Conservation (phyloP, 768 basidiomycete species). For the Porphyrellus cyaneotinctus region DNA sequence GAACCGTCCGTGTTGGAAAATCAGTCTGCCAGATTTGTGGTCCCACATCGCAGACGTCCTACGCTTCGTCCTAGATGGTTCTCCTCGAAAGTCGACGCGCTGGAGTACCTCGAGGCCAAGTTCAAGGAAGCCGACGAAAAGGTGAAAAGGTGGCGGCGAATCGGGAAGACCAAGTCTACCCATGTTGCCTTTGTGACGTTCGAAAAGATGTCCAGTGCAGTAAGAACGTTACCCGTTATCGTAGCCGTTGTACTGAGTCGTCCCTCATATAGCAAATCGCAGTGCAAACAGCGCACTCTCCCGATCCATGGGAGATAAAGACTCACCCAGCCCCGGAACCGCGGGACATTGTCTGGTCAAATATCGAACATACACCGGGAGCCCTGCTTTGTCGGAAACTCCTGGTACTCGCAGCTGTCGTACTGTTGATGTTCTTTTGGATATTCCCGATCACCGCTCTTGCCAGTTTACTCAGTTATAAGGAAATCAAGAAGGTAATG, state of each 20-base stretch:
- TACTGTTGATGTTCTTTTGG: slow-evolving; percentile 85
- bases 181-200: slow-evolving; percentile 93
- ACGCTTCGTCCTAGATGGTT: slow-evolving; percentile 75
- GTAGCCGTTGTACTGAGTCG: not conserved
- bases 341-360: slow-evolving; percentile 92
- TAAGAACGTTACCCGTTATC: slow-evolving; percentile 35
- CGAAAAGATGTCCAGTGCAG: slow-evolving; percentile 90
- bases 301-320: slow-evolving; percentile 57
- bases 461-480: slow-evolving; percentile 83
- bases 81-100: slow-evolving; percentile 73
- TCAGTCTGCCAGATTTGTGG: slow-evolving; percentile 55
- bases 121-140: slow-evolving; percentile 82
- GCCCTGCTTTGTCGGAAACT: slow-evolving; percentile 63
- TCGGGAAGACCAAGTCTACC: slow-evolving; percentile 75
- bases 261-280: slow-evolving; percentile 67
- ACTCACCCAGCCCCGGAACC: slow-evolving; percentile 88
- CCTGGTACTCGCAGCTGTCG: slow-evolving; percentile 66
- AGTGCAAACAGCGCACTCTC: slow-evolving; percentile 75
- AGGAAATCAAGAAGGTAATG: slow-evolving; percentile 86
- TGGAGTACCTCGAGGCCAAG: slow-evolving; percentile 79
- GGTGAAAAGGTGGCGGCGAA: slow-evolving; percentile 68
- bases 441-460: slow-evolving; percentile 84
- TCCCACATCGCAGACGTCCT: slow-evolving; percentile 73
- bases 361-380: slow-evolving; percentile 65
- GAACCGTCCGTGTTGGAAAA: slow-evolving; percentile 54